These are phyloP conservation scores for Tulasnella sp. DNA, from an alignment of 768 basidiomycete species.

Conservation along the genomic window DNA sequence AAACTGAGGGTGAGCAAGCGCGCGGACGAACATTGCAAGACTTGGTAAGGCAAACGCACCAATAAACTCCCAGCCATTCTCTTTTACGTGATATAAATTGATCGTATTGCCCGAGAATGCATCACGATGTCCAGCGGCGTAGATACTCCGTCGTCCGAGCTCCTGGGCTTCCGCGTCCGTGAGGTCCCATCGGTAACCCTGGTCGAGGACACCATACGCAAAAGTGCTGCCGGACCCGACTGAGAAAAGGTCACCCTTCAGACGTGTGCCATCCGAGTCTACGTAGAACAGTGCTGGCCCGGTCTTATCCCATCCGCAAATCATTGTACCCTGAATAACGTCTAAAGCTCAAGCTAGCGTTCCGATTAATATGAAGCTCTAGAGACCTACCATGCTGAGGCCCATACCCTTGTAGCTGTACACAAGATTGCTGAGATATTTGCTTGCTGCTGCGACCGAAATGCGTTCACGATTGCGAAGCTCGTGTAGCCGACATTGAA, in stretches of 20 bases:
- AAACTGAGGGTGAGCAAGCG: constrained; percentile 19
- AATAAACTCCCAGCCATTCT: constrained; percentile 93
- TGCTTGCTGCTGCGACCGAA: constrained; percentile 97
- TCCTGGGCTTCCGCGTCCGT: constrained; percentile 91
- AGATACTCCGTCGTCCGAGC: constrained; percentile 85
- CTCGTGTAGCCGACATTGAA: constrained; percentile 95
- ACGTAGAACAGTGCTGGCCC: constrained; percentile 96
- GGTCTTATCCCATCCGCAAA: constrained; percentile 99
- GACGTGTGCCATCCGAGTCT: constrained; percentile 90
- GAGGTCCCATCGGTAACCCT: constrained; percentile 89
- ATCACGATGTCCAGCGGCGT: constrained; percentile 94
- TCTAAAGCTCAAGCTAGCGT: background rate
- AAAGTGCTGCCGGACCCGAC: constrained; percentile 98
- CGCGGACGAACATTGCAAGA: constrained; percentile 1
- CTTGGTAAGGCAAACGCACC: constrained; percentile 43
- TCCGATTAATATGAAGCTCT: background rate
- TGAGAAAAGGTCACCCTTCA: constrained; percentile 96
- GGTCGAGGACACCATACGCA: constrained; percentile 97
- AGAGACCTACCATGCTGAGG: constrained; percentile 78
- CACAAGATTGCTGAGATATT: constrained; percentile 93
- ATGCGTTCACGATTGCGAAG: constrained; percentile 94
- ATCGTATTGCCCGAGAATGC: constrained; percentile 93
- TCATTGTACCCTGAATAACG: constrained; percentile 82
- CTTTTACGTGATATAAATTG: constrained; percentile 92
- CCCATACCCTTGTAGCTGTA: constrained; percentile 99